phyloP scores from a whole-genome alignment of 83 land plant genomes.

The Picea abies region DNA sequence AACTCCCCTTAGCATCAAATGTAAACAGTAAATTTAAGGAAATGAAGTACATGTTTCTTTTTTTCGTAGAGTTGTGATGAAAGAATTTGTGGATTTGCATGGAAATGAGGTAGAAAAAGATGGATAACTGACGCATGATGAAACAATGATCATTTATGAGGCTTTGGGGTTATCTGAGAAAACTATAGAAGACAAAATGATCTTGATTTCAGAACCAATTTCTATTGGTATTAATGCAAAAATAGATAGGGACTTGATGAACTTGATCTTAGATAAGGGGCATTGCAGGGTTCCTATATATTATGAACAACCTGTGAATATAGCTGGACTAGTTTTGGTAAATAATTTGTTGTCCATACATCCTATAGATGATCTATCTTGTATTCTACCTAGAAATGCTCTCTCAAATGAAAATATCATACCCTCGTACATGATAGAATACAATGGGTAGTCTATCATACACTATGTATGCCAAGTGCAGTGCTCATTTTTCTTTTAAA shows the following conservation, averaged over 20 bases:
- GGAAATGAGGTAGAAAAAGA: slow-evolving; percentile 73
- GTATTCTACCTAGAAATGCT: no score
- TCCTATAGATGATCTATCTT: slow-evolving; percentile 40
- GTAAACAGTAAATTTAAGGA: no score
- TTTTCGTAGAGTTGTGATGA: slow-evolving; percentile 84
- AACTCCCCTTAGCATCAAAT: no score
- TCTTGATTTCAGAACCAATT: slow-evolving; percentile 37
- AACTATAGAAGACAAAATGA: slow-evolving; percentile 45
- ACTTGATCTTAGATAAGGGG: slow-evolving; percentile 33
- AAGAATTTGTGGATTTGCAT: slow-evolving; percentile 79
- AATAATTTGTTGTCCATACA: slow-evolving; percentile 55
- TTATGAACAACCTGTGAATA: slow-evolving; percentile 38
- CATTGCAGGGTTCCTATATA: slow-evolving; percentile 51
- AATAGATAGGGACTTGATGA: slow-evolving; percentile 36
- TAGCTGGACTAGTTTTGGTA: slow-evolving; percentile 49
- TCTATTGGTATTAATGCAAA: slow-evolving; percentile 42
- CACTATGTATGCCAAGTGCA: no score
- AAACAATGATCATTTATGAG: slow-evolving; percentile 47
- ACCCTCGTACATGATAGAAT: no score
- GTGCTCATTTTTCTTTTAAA: no score
- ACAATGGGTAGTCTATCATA: no score
- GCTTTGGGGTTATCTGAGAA: slow-evolving; percentile 46
- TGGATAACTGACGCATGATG: slow-evolving; percentile 49
- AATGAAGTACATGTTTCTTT: slow-evolving; percentile 62
- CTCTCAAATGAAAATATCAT: no score